Conservation (phyloP, 2,329 filamentous ascomycete species). For the Colletotrichum tabaci region DNA sequence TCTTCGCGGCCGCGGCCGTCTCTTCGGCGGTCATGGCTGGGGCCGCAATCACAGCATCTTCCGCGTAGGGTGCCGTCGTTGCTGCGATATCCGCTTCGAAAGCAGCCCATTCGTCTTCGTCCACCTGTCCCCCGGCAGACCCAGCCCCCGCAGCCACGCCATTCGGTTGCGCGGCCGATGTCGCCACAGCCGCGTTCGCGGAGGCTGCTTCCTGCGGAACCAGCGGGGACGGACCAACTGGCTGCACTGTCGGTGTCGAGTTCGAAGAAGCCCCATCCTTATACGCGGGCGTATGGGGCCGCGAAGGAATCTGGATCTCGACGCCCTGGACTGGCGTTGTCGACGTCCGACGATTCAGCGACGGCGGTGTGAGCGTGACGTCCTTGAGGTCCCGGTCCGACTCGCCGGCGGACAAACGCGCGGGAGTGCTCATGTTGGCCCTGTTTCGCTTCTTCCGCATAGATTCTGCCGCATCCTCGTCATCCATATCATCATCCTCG, state of each 20-base stretch:
- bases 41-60: constrained; percentile 76
- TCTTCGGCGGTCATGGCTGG: constrained; percentile 77
- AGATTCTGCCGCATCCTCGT: constrained; percentile 54
- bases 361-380: constrained; percentile 56
- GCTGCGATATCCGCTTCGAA: constrained; percentile 86
- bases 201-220: constrained; percentile 48
- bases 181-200: constrained; percentile 22
- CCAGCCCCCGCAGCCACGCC: constrained; percentile 42
- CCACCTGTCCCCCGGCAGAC: constrained; percentile 52
- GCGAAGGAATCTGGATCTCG: constrained; percentile 75
- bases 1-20: constrained; percentile 67
- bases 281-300: constrained; percentile 72
- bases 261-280: constrained; percentile 57
- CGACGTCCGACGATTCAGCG: constrained; percentile 63
- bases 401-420: constrained; percentile 38
- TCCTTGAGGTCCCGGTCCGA: constrained; percentile 45
- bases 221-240: constrained; percentile 54
- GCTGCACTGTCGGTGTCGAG: constrained; percentile 54
- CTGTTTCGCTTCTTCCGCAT: constrained; percentile 63
- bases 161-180: constrained; percentile 34
- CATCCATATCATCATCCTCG: constrained; percentile 48
- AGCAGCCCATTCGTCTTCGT: constrained; percentile 88
- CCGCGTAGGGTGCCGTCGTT: constrained; percentile 53
- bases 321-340: constrained; percentile 68
- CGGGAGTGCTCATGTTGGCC: constrained; percentile 50